Evolutionary conservation across 1,284 basidiomycete species (phyloP).

Genomic region (Microbotryum saponariae): DNA sequence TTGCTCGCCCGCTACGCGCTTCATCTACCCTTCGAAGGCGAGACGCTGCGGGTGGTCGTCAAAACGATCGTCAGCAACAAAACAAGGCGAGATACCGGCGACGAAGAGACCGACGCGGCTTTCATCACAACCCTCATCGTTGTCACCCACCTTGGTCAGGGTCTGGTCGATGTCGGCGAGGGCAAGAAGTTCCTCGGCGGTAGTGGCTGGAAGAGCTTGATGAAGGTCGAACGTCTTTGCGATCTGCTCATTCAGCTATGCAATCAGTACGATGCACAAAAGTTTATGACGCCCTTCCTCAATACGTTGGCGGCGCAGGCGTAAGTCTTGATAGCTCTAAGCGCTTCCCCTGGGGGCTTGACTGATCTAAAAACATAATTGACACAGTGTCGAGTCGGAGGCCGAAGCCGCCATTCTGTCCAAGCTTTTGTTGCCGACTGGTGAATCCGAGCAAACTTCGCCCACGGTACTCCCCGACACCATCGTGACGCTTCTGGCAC

Average conservation of each 20-base stretch:
- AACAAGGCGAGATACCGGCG: slow-evolving; percentile 43
- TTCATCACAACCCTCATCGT: slow-evolving; percentile 54
- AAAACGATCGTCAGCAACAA: slow-evolving; percentile 47
- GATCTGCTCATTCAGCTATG: slow-evolving; percentile 24
- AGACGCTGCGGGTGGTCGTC: slow-evolving; percentile 55
- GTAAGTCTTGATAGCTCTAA: slow-evolving; percentile 2
- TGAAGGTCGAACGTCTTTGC: slow-evolving; percentile 20
- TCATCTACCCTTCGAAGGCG: slow-evolving; percentile 52
- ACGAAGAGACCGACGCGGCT: slow-evolving; percentile 42
- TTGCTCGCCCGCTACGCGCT: slow-evolving; percentile 60
- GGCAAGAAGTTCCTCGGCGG: slow-evolving; percentile 30
- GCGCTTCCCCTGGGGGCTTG: too few species aligned
- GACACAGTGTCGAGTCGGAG: too few species aligned
- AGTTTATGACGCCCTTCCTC: slow-evolving; percentile 32
- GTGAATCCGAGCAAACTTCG: not conserved
- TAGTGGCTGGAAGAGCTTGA: slow-evolving; percentile 25
- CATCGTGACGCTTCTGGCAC: not conserved
- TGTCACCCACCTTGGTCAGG: slow-evolving; percentile 39
- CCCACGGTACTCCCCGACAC: slow-evolving; percentile 13
- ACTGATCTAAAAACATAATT: too few species aligned
- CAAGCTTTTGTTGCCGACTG: not conserved
- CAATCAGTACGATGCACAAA: slow-evolving; percentile 26
- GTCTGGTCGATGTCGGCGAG: slow-evolving; percentile 17
- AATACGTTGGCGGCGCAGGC: slow-evolving; percentile 21
- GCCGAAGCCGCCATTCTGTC: slow-evolving; percentile 8